A percentile compares a stretch with the other conserved stretches of the same genome.
Conservation (phyloP, 331 rosid genomes). For the Spiraea crenata region DNA sequence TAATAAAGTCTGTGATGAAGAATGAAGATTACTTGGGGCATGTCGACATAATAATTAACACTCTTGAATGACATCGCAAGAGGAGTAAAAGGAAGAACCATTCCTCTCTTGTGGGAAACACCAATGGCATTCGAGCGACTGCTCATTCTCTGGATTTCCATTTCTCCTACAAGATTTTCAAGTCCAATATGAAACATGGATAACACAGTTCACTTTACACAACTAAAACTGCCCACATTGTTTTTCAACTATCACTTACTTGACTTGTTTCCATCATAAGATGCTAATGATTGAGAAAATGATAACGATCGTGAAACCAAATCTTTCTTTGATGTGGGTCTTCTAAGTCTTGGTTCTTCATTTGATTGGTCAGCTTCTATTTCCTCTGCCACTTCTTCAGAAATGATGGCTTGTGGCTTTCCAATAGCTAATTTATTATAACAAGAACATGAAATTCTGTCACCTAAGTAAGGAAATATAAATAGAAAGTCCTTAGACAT, state of each 20-base stretch:
- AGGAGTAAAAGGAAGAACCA: constrained; percentile 91
- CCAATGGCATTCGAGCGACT: constrained; percentile 49
- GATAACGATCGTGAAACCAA: constrained; percentile 44
- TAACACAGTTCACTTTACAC: neutral
- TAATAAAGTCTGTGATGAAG: neutral
- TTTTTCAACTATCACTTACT: constrained; percentile 32
- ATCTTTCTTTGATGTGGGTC: constrained; percentile 52
- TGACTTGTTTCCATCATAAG: constrained; percentile 67
- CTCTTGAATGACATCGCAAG: constrained; percentile 90
- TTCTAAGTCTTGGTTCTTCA: constrained; percentile 57
- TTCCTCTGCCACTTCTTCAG: constrained; percentile 70
- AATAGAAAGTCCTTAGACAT: constrained; percentile 8
- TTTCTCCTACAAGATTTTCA: constrained; percentile 61
- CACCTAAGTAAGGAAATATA: constrained; percentile 9
- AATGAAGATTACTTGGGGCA: constrained; percentile 76
- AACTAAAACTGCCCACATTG: neutral
- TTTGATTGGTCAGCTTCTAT: constrained; percentile 40
- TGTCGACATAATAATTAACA: constrained; percentile 83
- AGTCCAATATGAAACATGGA: constrained; percentile 20
- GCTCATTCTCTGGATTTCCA: constrained; percentile 67
- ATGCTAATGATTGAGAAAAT: constrained; percentile 44
- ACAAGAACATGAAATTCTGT: constrained; percentile 15
- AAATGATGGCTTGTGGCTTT: constrained; percentile 69
- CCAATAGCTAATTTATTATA: constrained; percentile 51
- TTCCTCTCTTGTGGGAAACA: constrained; percentile 77